These are phyloP conservation scores for Botryotinia convoluta DNA, from an alignment of 2,329 filamentous ascomycete species.

Conservation along the genomic window DNA sequence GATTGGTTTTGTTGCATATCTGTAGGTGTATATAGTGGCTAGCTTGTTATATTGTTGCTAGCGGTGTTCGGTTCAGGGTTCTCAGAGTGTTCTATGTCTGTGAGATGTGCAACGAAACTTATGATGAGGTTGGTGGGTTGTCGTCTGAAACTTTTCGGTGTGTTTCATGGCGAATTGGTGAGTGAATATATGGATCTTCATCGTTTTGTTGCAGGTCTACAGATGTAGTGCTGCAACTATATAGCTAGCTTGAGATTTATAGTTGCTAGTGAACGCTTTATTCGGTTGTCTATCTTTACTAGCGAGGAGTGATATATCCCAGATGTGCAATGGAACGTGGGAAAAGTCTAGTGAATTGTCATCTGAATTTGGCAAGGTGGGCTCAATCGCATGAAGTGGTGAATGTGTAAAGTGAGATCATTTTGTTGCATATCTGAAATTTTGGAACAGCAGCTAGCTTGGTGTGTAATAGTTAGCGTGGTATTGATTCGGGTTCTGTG, in stretches of 20 bases:
- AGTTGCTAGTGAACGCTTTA: neutral
- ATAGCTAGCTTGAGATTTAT: neutral
- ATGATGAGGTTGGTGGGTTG: neutral
- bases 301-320: neutral
- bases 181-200: neutral
- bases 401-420: neutral
- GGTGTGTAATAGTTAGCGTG: neutral
- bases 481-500: neutral
- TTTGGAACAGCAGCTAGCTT: neutral
- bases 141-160: neutral
- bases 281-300: neutral
- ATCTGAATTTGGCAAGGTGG: neutral
- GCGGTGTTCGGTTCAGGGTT: neutral
- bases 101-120: neutral
- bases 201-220: neutral
- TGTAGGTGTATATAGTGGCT: neutral
- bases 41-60: neutral
- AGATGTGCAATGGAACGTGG: accelerated
- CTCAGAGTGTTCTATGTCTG: neutral
- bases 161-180: neutral
- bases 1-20: too few relatives aligned
- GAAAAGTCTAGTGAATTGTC: neutral
- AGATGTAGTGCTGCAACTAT: neutral
- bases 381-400: neutral
- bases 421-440: neutral